Evolutionary conservation across 2,329 filamentous ascomycete genomes (phyloP), one percentile per base, ranked within the genome.

Genomic region (Clarireedia hainanense): DNA sequence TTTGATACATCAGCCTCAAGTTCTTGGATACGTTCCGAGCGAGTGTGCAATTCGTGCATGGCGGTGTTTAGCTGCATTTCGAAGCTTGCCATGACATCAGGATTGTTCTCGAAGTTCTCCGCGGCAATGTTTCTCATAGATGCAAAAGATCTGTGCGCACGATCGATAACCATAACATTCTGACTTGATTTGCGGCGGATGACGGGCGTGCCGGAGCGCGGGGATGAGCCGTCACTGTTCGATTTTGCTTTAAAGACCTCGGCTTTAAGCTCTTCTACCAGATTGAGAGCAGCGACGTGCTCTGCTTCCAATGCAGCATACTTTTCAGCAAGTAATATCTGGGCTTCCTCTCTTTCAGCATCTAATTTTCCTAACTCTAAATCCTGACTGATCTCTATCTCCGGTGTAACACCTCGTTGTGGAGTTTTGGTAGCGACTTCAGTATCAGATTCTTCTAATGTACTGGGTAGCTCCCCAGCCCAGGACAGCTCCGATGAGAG

Each of bases 151-250:
- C 94, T 84, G 65, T 96, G 91, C 6, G 92, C 91, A 55, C 92
- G 88, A 71, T 99, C 94, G 60, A 91, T 88, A 27, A 85, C 84
- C 73, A 94, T 84, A 43, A 95, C 78, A 59, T 88, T 94, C 70
- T 96, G 91, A 68, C 90, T 95, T 3, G 91, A 95, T 74, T 96
- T 96, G 65, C 92, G 85, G 60, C 91, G 88, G 65, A 96, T 91
- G 63, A 96, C 84, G n/a, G 86, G 84, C 1, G 82, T 81, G n/a
- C 76, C 78, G 9, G 82, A 78, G 34, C 83, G 80, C n/a, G 86
- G 85, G 0, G 79, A 75, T 30, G 76, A 73, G 34, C 65, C 30
- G 52, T 47, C 54, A 56, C 75, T 75, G 49, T 74, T 73, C 66
- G 78, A 78, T 63, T 85, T 87, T n/a, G 88, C 85, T 68, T 88